These are phyloP conservation scores for Plasmodium coatneyi DNA, from an alignment of 169 alveolate genomes.

Conservation along the genomic window DNA sequence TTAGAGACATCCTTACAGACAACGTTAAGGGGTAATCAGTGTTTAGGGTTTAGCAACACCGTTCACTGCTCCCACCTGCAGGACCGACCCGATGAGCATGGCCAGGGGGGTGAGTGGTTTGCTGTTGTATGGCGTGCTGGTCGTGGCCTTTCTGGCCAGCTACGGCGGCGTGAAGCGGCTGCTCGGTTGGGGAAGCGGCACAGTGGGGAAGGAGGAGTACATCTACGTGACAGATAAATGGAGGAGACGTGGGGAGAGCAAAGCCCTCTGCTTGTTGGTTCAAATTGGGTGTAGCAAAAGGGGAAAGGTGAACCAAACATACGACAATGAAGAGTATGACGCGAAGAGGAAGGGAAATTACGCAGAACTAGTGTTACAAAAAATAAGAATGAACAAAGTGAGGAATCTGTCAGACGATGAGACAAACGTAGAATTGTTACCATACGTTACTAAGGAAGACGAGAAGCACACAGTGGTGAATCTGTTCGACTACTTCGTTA, in stretches of 20 bases:
- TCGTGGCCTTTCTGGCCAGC: neutral
- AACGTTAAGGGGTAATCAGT: neutral
- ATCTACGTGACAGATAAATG: neutral
- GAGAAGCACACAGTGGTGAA: slow-evolving; percentile 34
- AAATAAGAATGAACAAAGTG: neutral
- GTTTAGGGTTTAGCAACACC: neutral
- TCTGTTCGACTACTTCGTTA: slow-evolving; percentile 36
- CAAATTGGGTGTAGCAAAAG: neutral
- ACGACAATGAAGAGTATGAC: neutral
- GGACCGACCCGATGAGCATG: neutral
- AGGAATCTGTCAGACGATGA: slow-evolving; percentile 15
- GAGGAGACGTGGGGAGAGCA: neutral
- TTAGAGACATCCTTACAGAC: too few relatives aligned
- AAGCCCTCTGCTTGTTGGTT: neutral
- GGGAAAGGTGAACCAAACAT: neutral
- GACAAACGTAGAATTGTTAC: neutral
- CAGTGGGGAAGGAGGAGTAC: neutral
- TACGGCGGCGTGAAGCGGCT: neutral
- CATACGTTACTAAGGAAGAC: slow-evolving; percentile 18
- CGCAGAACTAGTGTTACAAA: neutral
- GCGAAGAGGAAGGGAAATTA: neutral
- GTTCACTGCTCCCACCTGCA: neutral
- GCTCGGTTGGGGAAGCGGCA: neutral
- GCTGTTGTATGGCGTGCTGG: neutral
- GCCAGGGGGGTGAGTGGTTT: neutral